These are phyloP conservation scores for Monilinia aucupariae DNA, from an alignment of 2,329 filamentous ascomycete genomes.

Conservation along the genomic window DNA sequence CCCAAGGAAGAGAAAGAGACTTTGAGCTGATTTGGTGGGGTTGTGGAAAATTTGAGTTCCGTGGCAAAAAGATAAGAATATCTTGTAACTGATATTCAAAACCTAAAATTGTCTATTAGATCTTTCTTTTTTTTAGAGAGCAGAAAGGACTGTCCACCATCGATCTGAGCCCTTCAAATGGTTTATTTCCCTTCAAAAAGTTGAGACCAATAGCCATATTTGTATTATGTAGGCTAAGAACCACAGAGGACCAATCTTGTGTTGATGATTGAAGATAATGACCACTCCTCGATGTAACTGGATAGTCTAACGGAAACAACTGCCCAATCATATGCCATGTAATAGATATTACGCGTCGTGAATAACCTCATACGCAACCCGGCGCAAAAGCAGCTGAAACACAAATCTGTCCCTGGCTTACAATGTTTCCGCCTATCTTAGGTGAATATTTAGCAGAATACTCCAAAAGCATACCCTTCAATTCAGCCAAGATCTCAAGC, in stretches of 20 bases:
- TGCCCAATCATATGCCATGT: no score
- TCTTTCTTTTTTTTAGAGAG: background rate
- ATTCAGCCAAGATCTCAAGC: constrained; percentile 20
- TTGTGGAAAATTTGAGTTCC: background rate
- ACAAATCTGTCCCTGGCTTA: constrained; percentile 16
- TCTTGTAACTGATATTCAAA: background rate
- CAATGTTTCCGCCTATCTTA: background rate
- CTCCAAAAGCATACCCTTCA: constrained; percentile 21
- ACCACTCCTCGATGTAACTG: no score
- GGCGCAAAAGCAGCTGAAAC: constrained; percentile 23
- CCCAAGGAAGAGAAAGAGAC: background rate
- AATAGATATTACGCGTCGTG: no score
- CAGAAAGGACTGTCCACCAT: background rate
- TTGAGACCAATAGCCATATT: background rate
- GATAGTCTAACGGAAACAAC: no score
- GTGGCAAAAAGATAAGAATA: background rate
- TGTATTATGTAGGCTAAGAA: background rate
- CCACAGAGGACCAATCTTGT: background rate
- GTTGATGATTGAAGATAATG: background rate
- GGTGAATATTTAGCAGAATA: constrained; percentile 21
- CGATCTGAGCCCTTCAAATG: background rate
- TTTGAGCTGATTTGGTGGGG: background rate
- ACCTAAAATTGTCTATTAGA: background rate
- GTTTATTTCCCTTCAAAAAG: background rate
- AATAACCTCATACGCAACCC: constrained; percentile 1